Evolutionary conservation across 176 grass and related monocot genomes (phyloP), one percentile per base, ranked within the genome.

Genomic region (Hsuehochloa calcarea): DNA sequence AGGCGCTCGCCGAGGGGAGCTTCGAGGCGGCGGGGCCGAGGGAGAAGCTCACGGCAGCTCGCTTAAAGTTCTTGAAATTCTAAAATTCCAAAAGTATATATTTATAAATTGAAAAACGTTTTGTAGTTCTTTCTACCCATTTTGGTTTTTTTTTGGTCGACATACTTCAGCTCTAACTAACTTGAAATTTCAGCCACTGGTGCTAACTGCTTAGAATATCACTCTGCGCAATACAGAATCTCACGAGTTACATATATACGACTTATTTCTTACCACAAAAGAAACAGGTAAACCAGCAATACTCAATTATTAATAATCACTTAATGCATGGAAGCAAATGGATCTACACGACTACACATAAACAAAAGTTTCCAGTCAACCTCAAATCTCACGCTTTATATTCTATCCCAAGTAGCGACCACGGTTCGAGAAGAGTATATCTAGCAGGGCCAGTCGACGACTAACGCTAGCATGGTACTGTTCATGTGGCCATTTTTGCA

Each of bases 361-460:
- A 63, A 79, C 38, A 62, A 49, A 74, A n/a, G 27, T 75, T 38
- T 82, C 26, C 27, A 39, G 84, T 90, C 73, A 86, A 90, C 88
- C 80, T 86, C 73, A 82, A 90, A 87, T 83, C 84, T 74, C 74
- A 68, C 89, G 84, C 80, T 83, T 1, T 9, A 35, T 66, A 83
- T 68, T 72, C 14, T 82, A 66, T 23, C 41, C 13, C 78, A 44
- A 74, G 58, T 55, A n/a, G 77, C 52, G 29, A 60, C 60, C 59
- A 68, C 51, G 37, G 49, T 68, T 67, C 7, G 60, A 7, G 40
- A 22, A 64, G 56, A 27, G 22, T 46, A 19, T 58, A 77, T 69
- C 44, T 78, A 45, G n/a, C 39, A 63, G 4, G 39, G 15, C 7
- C 38, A 63, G 11, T 45, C 1, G 20, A 40, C 43, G 22, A 12